Evolutionary conservation across 129 eudicot species (phyloP).

Genomic region (Daucus carota): DH1_v3.0 NC_030386.2:33793501-33794000

Average conservation of each 20-base stretch:
- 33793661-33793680: not conserved
- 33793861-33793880: conserved; percentile 47
- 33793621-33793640: conserved; percentile 23
- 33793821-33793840: conserved; percentile 18
- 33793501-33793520: not conserved
- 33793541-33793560: not conserved
- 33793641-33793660: conserved; percentile 1
- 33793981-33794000: not conserved
- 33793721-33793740: conserved; percentile 46
- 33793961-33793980: not conserved
- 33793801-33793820: conserved; percentile 38
- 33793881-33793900: conserved; percentile 78
- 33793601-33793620: conserved; percentile 39
- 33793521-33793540: not conserved
- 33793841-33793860: conserved; percentile 38
- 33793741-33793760: conserved; percentile 34
- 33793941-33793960: conserved; percentile 69
- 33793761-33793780: conserved; percentile 18
- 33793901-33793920: conserved; percentile 93
- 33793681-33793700: conserved; percentile 43
- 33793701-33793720: conserved; percentile 68
- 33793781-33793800: conserved; percentile 35
- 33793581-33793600: conserved; percentile 12
- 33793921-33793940: conserved; percentile 81
- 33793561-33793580: not conserved